phyloP scores from a whole-genome alignment of 73 alveolate species.

The Paramecium octaurelia region DNA sequence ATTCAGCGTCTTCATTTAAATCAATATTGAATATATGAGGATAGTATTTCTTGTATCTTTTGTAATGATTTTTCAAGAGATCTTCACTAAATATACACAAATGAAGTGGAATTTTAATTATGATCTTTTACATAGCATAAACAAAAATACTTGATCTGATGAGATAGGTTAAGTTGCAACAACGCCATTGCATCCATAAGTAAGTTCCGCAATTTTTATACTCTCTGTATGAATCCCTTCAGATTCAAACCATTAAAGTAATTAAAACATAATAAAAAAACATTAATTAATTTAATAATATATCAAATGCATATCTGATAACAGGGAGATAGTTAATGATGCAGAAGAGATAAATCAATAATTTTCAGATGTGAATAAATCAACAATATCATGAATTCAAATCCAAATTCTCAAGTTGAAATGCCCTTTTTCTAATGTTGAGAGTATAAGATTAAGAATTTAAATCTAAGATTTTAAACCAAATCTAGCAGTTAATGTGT shows the following conservation, averaged over 20 bases:
- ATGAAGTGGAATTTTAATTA: background rate
- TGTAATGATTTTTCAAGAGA: background rate
- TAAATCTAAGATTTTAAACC: too few species aligned
- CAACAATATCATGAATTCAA: too few species aligned
- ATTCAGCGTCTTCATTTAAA: slow-evolving; percentile 27
- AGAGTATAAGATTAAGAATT: too few species aligned
- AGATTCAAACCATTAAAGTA: background rate
- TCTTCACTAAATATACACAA: background rate
- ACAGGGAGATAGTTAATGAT: background rate
- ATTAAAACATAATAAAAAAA: background rate
- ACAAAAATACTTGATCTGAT: background rate
- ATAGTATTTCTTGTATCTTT: background rate
- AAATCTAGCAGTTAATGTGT: too few species aligned
- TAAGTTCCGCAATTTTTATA: background rate
- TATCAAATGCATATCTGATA: background rate
- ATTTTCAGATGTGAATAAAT: background rate
- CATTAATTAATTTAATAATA: background rate
- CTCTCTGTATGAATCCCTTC: background rate
- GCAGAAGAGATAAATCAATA: background rate
- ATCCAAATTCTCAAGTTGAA: too few species aligned
- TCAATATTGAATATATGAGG: background rate
- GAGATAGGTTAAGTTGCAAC: background rate
- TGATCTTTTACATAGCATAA: background rate
- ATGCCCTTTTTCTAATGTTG: too few species aligned
- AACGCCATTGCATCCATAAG: background rate